Conservation (phyloP, 306 rosid genomes). For the Begonia masoniana region DNA sequence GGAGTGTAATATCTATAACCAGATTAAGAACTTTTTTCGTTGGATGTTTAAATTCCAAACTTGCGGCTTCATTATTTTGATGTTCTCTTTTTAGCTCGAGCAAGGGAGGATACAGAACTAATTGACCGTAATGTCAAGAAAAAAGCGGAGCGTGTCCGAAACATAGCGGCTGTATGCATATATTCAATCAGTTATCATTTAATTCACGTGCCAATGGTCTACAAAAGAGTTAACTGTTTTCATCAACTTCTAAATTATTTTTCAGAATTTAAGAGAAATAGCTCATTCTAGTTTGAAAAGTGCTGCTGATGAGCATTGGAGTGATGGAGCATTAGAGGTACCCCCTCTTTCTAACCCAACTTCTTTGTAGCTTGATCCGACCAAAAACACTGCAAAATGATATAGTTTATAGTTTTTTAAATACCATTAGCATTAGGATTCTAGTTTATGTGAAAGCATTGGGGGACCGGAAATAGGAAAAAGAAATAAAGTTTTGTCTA, state of each 20-base stretch:
- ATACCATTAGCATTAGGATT: no score
- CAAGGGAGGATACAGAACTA: conserved; percentile 69
- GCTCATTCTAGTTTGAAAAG: conserved; percentile 70
- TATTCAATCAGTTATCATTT: conserved; percentile 10
- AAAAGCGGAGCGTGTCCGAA: conserved; percentile 63
- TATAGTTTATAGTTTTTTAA: no score
- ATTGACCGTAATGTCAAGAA: conserved; percentile 73
- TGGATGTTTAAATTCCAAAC: no score
- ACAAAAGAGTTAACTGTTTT: conserved; percentile 6
- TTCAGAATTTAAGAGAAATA: conserved; percentile 64
- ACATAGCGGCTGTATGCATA: conserved; percentile 53
- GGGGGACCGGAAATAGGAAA: no score
- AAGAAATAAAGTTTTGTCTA: no score
- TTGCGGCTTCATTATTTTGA: not conserved
- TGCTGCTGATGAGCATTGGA: conserved; percentile 96
- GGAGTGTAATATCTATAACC: not conserved
- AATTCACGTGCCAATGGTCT: conserved; percentile 8
- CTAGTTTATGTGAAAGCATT: no score
- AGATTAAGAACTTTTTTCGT: conserved; percentile 1
- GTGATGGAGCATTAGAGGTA: conserved; percentile 97
- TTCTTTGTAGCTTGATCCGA: conserved; percentile 9
- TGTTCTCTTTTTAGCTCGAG: conserved; percentile 53
- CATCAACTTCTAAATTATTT: conserved; percentile 4
- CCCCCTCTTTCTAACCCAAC: conserved; percentile 7
- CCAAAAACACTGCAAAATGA: no score